Evolutionary conservation across 495 filamentous ascomycete genomes (phyloP).

Genomic region (Hypoxylon trugodes): DNA sequence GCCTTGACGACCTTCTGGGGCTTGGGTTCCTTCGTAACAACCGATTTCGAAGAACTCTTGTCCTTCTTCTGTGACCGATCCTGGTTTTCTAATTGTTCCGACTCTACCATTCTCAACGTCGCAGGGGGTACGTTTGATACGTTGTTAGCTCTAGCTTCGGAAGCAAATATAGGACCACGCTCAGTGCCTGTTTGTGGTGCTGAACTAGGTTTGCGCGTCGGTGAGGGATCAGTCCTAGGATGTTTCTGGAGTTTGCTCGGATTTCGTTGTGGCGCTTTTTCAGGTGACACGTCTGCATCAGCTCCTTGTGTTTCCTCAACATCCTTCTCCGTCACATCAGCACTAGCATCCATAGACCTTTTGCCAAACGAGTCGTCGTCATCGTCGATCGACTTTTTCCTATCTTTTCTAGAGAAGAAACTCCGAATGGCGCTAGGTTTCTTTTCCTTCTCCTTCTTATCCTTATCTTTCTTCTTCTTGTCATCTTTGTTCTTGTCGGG

Average conservation of each 20-base stretch:
- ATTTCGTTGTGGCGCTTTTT: slow-evolving; percentile 62
- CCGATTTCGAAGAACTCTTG: slow-evolving; percentile 36
- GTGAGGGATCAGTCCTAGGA: slow-evolving; percentile 60
- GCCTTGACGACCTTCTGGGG: slow-evolving; percentile 62
- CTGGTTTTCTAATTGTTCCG: slow-evolving; percentile 57
- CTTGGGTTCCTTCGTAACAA: slow-evolving; percentile 52
- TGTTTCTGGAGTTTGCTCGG: slow-evolving; percentile 80
- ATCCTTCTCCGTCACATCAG: slow-evolving; percentile 53
- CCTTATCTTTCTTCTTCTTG: slow-evolving; percentile 66
- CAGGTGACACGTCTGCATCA: slow-evolving; percentile 42
- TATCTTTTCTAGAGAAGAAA: slow-evolving; percentile 94
- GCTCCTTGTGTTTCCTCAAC: slow-evolving; percentile 54
- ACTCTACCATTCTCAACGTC: slow-evolving; percentile 69
- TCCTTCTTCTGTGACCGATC: slow-evolving; percentile 49
- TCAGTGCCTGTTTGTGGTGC: slow-evolving; percentile 36
- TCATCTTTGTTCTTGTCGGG: slow-evolving; percentile 63
- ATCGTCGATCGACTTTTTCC: slow-evolving; percentile 74
- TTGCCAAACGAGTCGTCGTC: slow-evolving; percentile 75
- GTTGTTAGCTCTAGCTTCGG: slow-evolving; percentile 52
- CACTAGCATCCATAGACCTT: slow-evolving; percentile 58
- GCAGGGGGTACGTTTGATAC: slow-evolving; percentile 56
- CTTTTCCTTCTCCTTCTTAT: slow-evolving; percentile 91
- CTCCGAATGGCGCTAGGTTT: slow-evolving; percentile 91
- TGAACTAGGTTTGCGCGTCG: slow-evolving; percentile 53
- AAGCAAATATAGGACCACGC: slow-evolving; percentile 40